Base-by-base conservation (phyloP, 106 monocot genomes). In the Dioscorea zingiberensis region DNA sequence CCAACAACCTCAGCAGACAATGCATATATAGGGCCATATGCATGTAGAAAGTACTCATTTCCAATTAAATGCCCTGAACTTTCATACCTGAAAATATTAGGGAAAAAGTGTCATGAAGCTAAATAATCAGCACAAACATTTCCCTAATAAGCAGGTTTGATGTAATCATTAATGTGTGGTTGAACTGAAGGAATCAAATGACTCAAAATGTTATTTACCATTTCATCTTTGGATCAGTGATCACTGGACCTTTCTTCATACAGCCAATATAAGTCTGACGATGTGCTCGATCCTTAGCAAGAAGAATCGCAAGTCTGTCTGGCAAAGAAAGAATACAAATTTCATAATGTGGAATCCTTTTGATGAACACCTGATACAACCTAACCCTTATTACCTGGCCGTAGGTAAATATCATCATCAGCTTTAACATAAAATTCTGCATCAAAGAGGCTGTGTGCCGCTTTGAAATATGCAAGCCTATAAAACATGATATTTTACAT, bases 351-450 rank as follows among this genome's bases (percentile, higher is more conserved):
- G 27, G 19, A 3, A 55, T 21, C 22, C 22, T 63, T 18, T 47
- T 44, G 13, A 44, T 5, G 49, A 18, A 72, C n/a, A 44, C 27
- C 24, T 3, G 7, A 51, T 64, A 19, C 23, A 26, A 5, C 47
- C 10, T 10, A 69, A 21, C 26, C 7, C 9, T 49, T 44, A 44
- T 84, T 73, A 97, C 97, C 97, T 71, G 97, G 97, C 73, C 91
- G 80, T 54, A 97, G 56, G 69, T 97, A 98, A 58, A 98, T 98
- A 59, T 98, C 92, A 82, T 98, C 92, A 74, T 92, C 97, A 44
- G 92, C 89, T 76, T 98, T 98, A 13, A 98, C 97, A 72, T 92
- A 98, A 54, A 89, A 98, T 18, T 98, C 86, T n/a, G 88, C 74
- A 76, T 98, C 97, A 75, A 65, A 98, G 45, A 98, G 67, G 65